These are phyloP conservation scores for Kluyveromyces wickerhamii DNA, from an alignment of 805 yeast species.

Conservation along the genomic window DNA sequence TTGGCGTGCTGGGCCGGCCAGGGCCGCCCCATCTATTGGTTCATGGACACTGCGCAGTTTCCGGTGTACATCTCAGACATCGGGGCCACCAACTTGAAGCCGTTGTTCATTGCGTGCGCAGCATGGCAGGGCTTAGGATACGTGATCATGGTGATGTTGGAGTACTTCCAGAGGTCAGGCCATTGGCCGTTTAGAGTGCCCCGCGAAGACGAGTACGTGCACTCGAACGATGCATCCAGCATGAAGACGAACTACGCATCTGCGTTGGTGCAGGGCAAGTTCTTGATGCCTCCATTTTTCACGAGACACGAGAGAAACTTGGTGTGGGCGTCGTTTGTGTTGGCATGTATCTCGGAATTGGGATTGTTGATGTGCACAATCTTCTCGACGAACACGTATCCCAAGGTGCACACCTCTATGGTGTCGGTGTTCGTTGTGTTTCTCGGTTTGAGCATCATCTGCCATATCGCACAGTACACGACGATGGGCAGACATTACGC, in stretches of 20 bases:
- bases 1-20: constrained; percentile 69
- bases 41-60: constrained; percentile 38
- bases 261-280: constrained; percentile 13
- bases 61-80: constrained; percentile 76
- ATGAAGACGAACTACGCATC: constrained; percentile 16
- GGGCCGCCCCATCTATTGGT: constrained; percentile 65
- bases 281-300: constrained; percentile 34
- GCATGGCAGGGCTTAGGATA: constrained; percentile 73
- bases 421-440: constrained; percentile 66
- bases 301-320: constrained; percentile 33
- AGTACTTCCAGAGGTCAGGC: constrained; percentile 50
- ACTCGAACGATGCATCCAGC: not conserved
- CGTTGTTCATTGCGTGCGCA: constrained; percentile 72
- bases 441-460: constrained; percentile 45
- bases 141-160: constrained; percentile 54
- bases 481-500: constrained; percentile 40
- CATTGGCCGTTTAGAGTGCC: constrained; percentile 32
- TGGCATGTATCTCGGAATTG: constrained; percentile 53
- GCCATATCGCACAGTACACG: constrained; percentile 38
- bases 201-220: not conserved
- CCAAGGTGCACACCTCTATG: constrained; percentile 53
- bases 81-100: constrained; percentile 82
- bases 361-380: constrained; percentile 70
- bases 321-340: constrained; percentile 34
- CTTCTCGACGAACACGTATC: constrained; percentile 55